A percentile compares a stretch with the other conserved stretches of the same genome.
Conservation (phyloP, 306 rosid genomes). For the Quercus robur region DNA sequence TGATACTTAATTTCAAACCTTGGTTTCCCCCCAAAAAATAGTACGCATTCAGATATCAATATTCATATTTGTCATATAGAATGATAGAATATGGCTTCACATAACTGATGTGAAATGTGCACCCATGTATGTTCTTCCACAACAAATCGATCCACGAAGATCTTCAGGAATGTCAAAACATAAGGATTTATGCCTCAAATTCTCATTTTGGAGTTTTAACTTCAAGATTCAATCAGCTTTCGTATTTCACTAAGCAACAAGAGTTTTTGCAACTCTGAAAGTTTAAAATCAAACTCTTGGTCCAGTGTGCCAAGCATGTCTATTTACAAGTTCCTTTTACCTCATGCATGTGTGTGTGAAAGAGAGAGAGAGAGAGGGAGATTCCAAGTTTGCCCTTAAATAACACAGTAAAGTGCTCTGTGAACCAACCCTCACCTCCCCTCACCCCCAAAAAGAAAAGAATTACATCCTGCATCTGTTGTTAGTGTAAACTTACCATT, state of each 20-base stretch:
- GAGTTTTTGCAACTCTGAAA: not conserved
- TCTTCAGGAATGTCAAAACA: not conserved
- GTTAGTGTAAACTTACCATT: slow-evolving; percentile 56
- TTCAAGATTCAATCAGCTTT: not conserved
- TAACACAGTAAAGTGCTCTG: not conserved
- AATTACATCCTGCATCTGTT: not conserved
- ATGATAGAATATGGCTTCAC: not conserved
- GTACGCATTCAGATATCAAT: not conserved
- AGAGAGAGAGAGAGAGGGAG: not conserved
- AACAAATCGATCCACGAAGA: not conserved
- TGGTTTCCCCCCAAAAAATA: not conserved
- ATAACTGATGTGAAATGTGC: not conserved
- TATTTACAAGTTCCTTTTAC: not conserved
- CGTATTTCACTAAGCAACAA: not conserved
- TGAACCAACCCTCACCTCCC: not conserved
- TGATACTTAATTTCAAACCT: not conserved
- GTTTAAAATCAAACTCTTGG: not conserved
- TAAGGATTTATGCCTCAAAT: not conserved
- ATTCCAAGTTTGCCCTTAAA: not conserved
- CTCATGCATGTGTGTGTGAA: not conserved
- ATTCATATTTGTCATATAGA: not conserved
- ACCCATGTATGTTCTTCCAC: not conserved
- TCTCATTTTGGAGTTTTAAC: not conserved
- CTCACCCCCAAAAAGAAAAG: not conserved
- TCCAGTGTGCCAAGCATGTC: not conserved